Base-by-base conservation (phyloP, 2,329 filamentous ascomycete genomes). In the Hypoxylon sp. region DNA sequence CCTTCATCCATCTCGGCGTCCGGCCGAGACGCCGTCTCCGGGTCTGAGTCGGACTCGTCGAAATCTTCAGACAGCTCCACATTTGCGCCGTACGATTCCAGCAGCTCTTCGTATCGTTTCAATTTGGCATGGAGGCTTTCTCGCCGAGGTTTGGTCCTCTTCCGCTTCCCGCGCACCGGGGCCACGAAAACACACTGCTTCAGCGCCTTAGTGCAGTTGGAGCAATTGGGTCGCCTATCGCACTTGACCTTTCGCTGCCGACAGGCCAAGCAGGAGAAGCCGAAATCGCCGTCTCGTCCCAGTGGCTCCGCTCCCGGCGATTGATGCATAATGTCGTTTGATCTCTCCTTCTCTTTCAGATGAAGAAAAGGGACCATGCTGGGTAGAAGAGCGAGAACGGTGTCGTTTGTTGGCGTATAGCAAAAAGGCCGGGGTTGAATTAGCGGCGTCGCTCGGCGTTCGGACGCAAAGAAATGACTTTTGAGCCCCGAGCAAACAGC, bases 171-270 rank as follows among this genome's bases (percentile, higher is more conserved):
- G 24, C 73, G 72, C 34, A 72, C 67, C 8, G 73, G 73, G 17
- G 70, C 57, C 11, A 74, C 56, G 47, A 72, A 80, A 22, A 73
- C 70, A 63, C 79, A 81, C 62, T 77, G 71, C 17, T 70, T 70
- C 17, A 70, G 64, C 1, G 79, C 72, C 61, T 79, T 82, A 39
- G 70, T 58, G 55, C 81, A 83, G 62, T 82, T 83, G 6, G 77
- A 77, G 56, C 81, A 84, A 0, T 80, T 79, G 1, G 72, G 68
- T 13, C 64, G 64, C 44, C 76, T 75, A 64, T 83, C 76, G 64
- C 81, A 83, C 53, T 76, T 81, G 56, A 81, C 75, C 62, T 81
- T 81, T 20, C 79, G 73, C 24, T 76, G 75, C 39, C 78, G 73
- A 61, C 79, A 80, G 2, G 72, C 65, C 46, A 77, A 64, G 61